Conservation (phyloP, 305 asterid species). For the Euphrasia arctica region DNA sequence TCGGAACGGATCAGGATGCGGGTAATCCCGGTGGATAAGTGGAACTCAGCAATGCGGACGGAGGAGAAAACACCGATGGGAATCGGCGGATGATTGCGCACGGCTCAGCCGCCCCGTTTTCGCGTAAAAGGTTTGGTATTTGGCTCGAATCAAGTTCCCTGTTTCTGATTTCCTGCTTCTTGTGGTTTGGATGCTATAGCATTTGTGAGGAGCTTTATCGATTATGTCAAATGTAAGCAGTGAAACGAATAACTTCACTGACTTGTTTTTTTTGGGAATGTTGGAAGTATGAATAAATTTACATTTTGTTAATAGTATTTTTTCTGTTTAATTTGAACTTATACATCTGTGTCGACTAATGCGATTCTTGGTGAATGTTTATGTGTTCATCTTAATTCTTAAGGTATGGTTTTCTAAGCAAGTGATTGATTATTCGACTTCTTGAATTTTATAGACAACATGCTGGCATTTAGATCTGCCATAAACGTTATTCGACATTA, state of each 20-base stretch:
- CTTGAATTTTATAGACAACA: not conserved
- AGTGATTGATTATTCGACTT: not conserved
- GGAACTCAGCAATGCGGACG: conserved; percentile 46
- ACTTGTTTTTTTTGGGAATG: no score
- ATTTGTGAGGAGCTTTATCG: not conserved
- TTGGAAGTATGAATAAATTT: no score
- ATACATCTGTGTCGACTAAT: conserved; percentile 19
- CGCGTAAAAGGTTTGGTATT: conserved; percentile 63
- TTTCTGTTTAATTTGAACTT: no score
- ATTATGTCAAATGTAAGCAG: no score
- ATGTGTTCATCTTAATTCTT: conserved; percentile 47
- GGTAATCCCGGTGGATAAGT: conserved; percentile 27
- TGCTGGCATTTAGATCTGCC: not conserved
- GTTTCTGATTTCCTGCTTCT: not conserved
- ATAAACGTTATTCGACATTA: conserved; percentile 8
- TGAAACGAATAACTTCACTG: no score
- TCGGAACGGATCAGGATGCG: conserved; percentile 26
- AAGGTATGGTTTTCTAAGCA: conserved; percentile 48
- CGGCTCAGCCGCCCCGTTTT: conserved; percentile 43
- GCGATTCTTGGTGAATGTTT: conserved; percentile 20
- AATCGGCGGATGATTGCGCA: conserved; percentile 72
- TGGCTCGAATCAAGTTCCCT: conserved; percentile 3
- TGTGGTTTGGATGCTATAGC: not conserved
- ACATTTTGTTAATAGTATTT: no score
- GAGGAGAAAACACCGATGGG: no score